These are phyloP conservation scores for Torrubiellomyces zombiae DNA, from an alignment of 2,329 filamentous ascomycete species.

Conservation along the genomic window DNA sequence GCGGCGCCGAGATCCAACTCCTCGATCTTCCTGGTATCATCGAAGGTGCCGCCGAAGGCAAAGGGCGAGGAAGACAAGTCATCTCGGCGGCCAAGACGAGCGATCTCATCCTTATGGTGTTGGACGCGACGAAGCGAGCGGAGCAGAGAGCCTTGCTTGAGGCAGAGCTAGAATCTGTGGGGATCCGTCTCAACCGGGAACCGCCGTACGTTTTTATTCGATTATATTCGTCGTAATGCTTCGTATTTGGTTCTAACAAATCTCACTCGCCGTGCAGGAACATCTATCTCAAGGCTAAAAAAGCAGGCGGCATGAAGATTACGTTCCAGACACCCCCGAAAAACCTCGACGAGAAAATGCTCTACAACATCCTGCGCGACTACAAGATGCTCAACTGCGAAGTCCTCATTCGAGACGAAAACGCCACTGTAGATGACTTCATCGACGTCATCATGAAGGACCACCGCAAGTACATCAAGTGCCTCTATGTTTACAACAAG, in stretches of 20 bases:
- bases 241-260: not conserved
- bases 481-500: conserved; percentile 99
- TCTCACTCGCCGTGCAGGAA: conserved; percentile 39
- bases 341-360: conserved; percentile 88
- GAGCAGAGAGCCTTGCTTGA: conserved; percentile 85
- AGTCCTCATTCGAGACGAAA: conserved; percentile 85
- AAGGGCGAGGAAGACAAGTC: conserved; percentile 87
- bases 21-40: conserved; percentile 97
- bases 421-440: conserved; percentile 91
- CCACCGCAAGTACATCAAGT: conserved; percentile 90
- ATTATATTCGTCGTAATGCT: not conserved
- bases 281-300: conserved; percentile 93
- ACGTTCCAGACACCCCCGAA: conserved; percentile 86
- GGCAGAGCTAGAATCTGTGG: conserved; percentile 84
- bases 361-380: conserved; percentile 92
- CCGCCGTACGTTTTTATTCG: conserved; percentile 48
- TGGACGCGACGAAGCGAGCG: conserved; percentile 91
- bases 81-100: conserved; percentile 97
- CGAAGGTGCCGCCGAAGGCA: conserved; percentile 88
- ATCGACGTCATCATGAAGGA: conserved; percentile 99
- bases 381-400: conserved; percentile 99
- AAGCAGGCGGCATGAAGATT: conserved; percentile 96
- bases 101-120: conserved; percentile 89
- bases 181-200: conserved; percentile 80
- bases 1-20: conserved; percentile 93